phyloP scores from a whole-genome alignment of 225 moss, liverwort and hornwort species.

The Polytrichum formosum region DNA sequence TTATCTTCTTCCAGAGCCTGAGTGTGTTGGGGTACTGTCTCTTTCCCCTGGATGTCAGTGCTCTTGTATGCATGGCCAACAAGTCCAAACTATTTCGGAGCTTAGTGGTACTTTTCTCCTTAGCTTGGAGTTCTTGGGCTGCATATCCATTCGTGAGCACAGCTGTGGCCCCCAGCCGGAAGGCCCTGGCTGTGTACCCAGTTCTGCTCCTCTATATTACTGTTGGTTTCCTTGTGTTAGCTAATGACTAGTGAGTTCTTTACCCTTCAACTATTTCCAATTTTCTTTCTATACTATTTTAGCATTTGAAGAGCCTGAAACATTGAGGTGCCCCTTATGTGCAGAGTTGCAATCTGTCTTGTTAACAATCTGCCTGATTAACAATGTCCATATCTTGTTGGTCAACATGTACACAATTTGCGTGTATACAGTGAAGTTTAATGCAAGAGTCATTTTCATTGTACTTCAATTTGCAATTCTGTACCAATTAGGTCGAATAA shows the following conservation, averaged over 20 bases:
- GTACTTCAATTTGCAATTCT: too few species aligned
- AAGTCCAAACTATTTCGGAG: slow-evolving; percentile 77
- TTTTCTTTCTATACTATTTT: background rate
- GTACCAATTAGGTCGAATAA: too few species aligned
- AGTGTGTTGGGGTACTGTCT: slow-evolving; percentile 95
- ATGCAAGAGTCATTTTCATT: too few species aligned
- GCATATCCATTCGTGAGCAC: slow-evolving; percentile 99
- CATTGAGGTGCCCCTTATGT: background rate
- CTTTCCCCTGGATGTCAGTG: slow-evolving; percentile 93
- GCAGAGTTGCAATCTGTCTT: slow-evolving; percentile 1
- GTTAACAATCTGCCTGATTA: background rate
- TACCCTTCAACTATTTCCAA: background rate
- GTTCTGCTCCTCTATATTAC: slow-evolving; percentile 96
- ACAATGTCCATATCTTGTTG: background rate
- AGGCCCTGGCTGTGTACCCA: slow-evolving; percentile 89
- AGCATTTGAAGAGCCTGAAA: background rate
- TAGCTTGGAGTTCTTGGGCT: slow-evolving; percentile 99
- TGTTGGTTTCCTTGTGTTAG: slow-evolving; percentile 88
- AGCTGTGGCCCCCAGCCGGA: slow-evolving; percentile 83
- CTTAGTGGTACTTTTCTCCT: slow-evolving; percentile 72
- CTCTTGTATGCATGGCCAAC: slow-evolving; percentile 70
- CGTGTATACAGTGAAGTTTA: background rate
- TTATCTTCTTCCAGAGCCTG: slow-evolving; percentile 97
- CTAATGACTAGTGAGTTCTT: slow-evolving; percentile 59
- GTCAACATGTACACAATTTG: background rate